Evolutionary conservation across 2,329 filamentous ascomycete species (phyloP).

Genomic region (Botrytis sinoallii): DNA sequence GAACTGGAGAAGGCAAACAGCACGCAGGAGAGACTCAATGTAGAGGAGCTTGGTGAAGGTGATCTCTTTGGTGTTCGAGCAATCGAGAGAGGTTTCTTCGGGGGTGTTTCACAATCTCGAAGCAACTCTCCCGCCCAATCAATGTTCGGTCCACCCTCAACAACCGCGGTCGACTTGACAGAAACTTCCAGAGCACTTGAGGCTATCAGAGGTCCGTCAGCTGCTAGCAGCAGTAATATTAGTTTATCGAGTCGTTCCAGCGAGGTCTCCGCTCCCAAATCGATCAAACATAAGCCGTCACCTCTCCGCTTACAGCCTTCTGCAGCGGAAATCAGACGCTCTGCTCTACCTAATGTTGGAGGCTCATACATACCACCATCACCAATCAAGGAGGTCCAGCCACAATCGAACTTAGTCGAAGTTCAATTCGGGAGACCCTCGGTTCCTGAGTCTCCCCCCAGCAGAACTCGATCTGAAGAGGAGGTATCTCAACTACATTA

Average conservation of each 20-base stretch:
- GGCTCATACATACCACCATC: slow-evolving; percentile 8
- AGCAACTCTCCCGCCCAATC: slow-evolving; percentile 19
- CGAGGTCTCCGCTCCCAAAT: slow-evolving; percentile 3
- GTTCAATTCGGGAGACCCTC: not conserved
- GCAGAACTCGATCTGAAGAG: not conserved
- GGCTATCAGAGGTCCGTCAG: not conserved
- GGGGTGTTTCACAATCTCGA: slow-evolving; percentile 25
- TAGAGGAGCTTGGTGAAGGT: slow-evolving; percentile 18
- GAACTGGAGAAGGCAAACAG: slow-evolving; percentile 15
- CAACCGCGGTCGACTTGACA: not conserved
- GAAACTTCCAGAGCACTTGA: not conserved
- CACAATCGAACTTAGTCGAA: not conserved
- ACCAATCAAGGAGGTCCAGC: not conserved
- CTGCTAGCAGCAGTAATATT: not conserved
- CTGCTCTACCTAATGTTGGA: not conserved
- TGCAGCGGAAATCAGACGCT: not conserved
- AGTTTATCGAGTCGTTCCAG: not conserved
- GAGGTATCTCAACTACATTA: not conserved
- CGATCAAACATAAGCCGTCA: slow-evolving; percentile 7
- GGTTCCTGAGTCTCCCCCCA: not conserved
- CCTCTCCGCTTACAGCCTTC: slow-evolving; percentile 15
- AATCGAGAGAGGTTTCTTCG: slow-evolving; percentile 24
- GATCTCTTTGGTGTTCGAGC: slow-evolving; percentile 28
- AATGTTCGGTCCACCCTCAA: slow-evolving; percentile 11
- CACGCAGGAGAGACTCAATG: slow-evolving; percentile 11